Conservation (phyloP, 495 filamentous ascomycete genomes). For the Podospora tetraspora region DNA sequence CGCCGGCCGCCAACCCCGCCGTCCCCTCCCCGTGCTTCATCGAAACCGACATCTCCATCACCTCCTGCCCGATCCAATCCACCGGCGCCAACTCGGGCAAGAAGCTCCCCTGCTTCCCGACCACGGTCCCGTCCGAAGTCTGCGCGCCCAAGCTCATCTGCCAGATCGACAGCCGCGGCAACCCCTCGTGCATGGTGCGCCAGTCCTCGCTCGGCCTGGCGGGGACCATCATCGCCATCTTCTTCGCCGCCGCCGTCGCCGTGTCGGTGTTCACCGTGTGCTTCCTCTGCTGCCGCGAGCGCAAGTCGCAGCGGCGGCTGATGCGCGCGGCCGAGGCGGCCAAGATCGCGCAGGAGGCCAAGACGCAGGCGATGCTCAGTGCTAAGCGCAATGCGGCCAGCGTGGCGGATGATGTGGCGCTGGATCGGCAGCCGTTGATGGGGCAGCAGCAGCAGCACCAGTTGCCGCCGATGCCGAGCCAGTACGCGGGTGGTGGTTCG, state of each 20-base stretch:
- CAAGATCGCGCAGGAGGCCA: slow-evolving; percentile 34
- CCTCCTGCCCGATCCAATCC: slow-evolving; percentile 34
- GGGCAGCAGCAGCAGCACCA: slow-evolving; percentile 4
- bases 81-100: slow-evolving; percentile 30
- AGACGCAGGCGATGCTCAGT: slow-evolving; percentile 20
- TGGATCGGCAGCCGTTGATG: slow-evolving; percentile 37
- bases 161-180: slow-evolving; percentile 30
- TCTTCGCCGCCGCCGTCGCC: slow-evolving; percentile 33
- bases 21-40: slow-evolving; percentile 35
- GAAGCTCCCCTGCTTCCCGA: slow-evolving; percentile 35
- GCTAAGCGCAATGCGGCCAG: slow-evolving; percentile 47
- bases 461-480: slow-evolving; percentile 12
- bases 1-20: slow-evolving; percentile 11
- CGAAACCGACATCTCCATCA: slow-evolving; percentile 24
- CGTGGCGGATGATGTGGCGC: slow-evolving; percentile 67
- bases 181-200: slow-evolving; percentile 40
- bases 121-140: slow-evolving; percentile 24
- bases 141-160: slow-evolving; percentile 46
- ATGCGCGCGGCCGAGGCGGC: slow-evolving; percentile 31
- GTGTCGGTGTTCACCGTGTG: slow-evolving; percentile 29
- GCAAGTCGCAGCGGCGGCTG: slow-evolving; percentile 27
- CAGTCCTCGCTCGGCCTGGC: slow-evolving; percentile 30
- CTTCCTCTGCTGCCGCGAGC: slow-evolving; percentile 39
- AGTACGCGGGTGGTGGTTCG: background rate
- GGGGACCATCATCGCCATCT: slow-evolving; percentile 40